Conservation (phyloP, 2,329 filamentous ascomycete species). For the Calonectria multiphialidica region DNA sequence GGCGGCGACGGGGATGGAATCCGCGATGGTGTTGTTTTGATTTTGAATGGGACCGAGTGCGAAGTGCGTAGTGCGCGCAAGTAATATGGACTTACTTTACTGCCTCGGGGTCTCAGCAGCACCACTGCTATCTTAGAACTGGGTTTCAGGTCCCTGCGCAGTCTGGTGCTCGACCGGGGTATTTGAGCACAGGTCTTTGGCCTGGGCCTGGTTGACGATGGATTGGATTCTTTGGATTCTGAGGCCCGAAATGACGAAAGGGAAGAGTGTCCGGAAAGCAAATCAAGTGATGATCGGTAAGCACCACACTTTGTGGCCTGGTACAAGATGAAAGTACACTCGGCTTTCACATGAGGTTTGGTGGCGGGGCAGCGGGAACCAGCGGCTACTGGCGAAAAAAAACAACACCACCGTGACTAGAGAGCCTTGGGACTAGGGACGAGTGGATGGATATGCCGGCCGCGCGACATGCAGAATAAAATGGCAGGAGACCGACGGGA, state of each 20-base stretch:
- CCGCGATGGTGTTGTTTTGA: slow-evolving; percentile 16
- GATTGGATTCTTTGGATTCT: background rate
- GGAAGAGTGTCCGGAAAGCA: background rate
- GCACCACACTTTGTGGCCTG: background rate
- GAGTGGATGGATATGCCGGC: background rate
- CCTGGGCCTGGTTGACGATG: background rate
- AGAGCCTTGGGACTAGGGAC: background rate
- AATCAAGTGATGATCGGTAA: background rate
- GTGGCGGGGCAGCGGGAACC: background rate
- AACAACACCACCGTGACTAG: slow-evolving; percentile 4
- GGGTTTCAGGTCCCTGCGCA: slow-evolving; percentile 16
- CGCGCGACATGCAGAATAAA: background rate
- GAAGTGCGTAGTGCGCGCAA: background rate
- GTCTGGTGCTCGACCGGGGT: slow-evolving; percentile 8
- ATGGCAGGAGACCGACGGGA: background rate
- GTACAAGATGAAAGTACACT: slow-evolving; percentile 1
- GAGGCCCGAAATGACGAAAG: slow-evolving; percentile 2
- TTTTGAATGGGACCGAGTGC: background rate
- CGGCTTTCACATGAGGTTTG: slow-evolving; percentile 2
- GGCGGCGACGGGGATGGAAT: slow-evolving; percentile 4
- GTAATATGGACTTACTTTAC: background rate
- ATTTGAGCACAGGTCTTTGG: background rate
- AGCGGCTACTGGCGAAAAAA: slow-evolving; percentile 8
- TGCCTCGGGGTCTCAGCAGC: background rate
- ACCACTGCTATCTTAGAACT: background rate